phyloP scores from a whole-genome alignment of 2,329 filamentous ascomycete genomes.

The Sphaceloma murrayae region DNA sequence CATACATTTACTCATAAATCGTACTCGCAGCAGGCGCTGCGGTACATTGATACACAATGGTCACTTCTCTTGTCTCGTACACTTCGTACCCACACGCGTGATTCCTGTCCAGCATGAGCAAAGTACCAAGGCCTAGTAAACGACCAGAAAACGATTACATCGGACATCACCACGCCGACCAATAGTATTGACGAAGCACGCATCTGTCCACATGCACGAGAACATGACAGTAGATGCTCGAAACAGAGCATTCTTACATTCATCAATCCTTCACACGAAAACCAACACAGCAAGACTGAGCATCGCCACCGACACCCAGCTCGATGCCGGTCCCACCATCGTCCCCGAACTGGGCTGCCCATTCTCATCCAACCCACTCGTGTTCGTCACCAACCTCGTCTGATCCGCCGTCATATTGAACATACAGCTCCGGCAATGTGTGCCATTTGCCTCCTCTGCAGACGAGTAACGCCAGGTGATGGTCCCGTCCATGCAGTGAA shows the following conservation, averaged over 20 bases:
- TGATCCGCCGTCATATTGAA: background rate
- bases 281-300: background rate
- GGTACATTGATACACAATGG: slow-evolving; percentile 3
- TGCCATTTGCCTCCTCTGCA: background rate
- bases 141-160: no score
- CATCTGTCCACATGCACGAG: no score
- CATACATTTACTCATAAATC: background rate
- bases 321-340: background rate
- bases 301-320: background rate
- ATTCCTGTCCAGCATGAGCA: no score
- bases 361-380: background rate
- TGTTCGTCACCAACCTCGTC: slow-evolving; percentile 3
- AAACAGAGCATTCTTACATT: no score
- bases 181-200: no score
- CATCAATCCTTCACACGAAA: background rate
- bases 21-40: background rate
- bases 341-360: no score
- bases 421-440: background rate
- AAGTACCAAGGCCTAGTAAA: no score
- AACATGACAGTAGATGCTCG: no score
- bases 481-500: background rate
- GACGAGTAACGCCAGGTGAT: background rate
- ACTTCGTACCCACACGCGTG: no score
- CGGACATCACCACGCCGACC: no score
- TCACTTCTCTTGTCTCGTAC: no score